These are phyloP conservation scores for Pichia sp. DNA, from an alignment of 1,139 yeast species.

Conservation along the genomic window DNA sequence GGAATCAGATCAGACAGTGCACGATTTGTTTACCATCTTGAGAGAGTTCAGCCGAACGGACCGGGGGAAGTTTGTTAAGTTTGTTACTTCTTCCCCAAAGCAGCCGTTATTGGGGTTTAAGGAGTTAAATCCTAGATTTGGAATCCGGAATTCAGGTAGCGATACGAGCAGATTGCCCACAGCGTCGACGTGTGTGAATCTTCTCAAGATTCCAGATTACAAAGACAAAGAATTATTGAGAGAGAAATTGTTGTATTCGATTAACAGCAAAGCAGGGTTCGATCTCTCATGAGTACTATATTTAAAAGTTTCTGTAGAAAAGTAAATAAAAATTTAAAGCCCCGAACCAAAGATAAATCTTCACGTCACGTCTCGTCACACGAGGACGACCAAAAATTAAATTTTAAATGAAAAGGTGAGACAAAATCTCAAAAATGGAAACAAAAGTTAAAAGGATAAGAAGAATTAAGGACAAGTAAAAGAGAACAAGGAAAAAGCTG, in stretches of 20 bases:
- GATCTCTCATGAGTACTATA: slow-evolving; percentile 53
- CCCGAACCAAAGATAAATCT: not conserved
- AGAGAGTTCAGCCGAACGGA: slow-evolving; percentile 62
- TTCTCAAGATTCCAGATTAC: slow-evolving; percentile 82
- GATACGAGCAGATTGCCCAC: slow-evolving; percentile 68
- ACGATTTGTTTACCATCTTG: slow-evolving; percentile 71
- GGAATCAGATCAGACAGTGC: slow-evolving; percentile 53
- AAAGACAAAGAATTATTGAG: slow-evolving; percentile 52
- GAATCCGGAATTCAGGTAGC: slow-evolving; percentile 66
- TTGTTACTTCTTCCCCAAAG: slow-evolving; percentile 86
- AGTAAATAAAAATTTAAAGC: not conserved
- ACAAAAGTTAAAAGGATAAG: not conserved
- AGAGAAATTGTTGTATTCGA: slow-evolving; percentile 68
- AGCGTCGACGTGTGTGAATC: slow-evolving; percentile 87
- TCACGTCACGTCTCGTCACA: not conserved
- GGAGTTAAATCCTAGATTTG: slow-evolving; percentile 71
- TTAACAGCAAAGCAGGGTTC: slow-evolving; percentile 78
- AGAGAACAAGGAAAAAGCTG: not conserved
- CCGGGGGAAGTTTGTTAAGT: slow-evolving; percentile 61
- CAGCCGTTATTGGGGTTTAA: slow-evolving; percentile 89
- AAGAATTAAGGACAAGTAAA: not conserved
- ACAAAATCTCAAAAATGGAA: not conserved
- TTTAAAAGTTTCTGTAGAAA: not conserved
- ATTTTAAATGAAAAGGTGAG: not conserved
- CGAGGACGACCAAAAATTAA: not conserved